Evolutionary conservation across 208 protist genomes (phyloP).

Genomic region (Porcisia hertigi): DNA sequence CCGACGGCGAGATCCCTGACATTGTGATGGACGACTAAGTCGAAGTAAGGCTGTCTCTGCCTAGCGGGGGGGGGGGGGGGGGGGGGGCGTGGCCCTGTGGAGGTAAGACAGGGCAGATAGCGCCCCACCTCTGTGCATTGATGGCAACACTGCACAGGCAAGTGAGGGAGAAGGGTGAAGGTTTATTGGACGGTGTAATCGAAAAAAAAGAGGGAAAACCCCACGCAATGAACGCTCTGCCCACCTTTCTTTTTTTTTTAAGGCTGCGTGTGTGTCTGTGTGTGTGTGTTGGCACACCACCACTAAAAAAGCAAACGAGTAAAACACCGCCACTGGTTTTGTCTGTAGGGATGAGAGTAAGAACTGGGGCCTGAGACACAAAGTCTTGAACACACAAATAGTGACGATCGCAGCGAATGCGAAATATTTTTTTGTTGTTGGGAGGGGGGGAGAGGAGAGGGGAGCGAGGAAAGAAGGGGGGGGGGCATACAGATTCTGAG

Average conservation of each 20-base stretch:
- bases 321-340: neutral
- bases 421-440: neutral
- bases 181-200: too few species aligned
- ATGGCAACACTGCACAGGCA: too few species aligned
- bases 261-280: too few species aligned
- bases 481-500: too few species aligned
- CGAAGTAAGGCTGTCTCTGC: neutral
- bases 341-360: neutral
- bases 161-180: too few species aligned
- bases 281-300: too few species aligned
- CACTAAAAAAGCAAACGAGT: too few species aligned
- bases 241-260: too few species aligned
- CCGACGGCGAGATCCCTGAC: conserved; percentile 56
- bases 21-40: conserved; percentile 62
- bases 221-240: too few species aligned
- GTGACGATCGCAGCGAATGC: neutral
- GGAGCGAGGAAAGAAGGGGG: too few species aligned
- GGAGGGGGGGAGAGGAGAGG: too few species aligned
- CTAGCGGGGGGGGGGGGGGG: neutral
- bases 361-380: neutral
- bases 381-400: neutral
- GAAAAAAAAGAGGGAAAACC: too few species aligned
- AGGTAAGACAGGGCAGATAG: neutral
- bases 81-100: neutral
- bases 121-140: neutral